A percentile compares a stretch with the other conserved stretches of the same genome.
These are phyloP conservation scores for Helianthus tuberosus DNA, from an alignment of 129 eudicot genomes.

Conservation along the genomic window DNA sequence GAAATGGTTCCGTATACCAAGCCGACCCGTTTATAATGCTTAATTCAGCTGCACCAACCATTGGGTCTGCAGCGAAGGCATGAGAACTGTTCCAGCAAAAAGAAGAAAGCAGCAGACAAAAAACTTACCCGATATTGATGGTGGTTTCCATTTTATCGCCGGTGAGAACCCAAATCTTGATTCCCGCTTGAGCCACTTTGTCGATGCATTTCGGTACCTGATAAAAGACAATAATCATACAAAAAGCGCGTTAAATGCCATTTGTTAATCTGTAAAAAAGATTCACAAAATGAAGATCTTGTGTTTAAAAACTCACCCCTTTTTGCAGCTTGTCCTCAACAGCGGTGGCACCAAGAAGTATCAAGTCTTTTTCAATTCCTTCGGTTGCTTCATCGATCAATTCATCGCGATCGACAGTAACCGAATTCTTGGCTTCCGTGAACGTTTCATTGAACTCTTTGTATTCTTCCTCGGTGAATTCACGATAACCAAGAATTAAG, in stretches of 20 bases:
- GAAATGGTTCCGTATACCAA: too few species aligned
- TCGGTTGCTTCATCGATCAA: conserved; percentile 70
- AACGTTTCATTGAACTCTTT: conserved; percentile 59
- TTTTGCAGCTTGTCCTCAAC: conserved; percentile 96
- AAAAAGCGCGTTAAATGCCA: conserved; percentile 3
- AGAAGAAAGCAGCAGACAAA: background rate
- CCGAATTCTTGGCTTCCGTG: conserved; percentile 67
- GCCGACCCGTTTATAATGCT: too few species aligned
- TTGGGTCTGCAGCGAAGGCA: too few species aligned
- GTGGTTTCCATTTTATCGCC: conserved; percentile 99
- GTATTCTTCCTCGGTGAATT: conserved; percentile 70
- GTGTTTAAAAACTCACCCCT: conserved; percentile 53
- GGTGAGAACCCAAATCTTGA: conserved; percentile 93
- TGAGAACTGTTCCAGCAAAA: too few species aligned
- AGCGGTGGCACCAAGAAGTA: conserved; percentile 97
- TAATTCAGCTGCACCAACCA: too few species aligned
- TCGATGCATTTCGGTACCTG: conserved; percentile 97
- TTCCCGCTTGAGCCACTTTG: conserved; percentile 98
- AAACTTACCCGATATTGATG: conserved; percentile 79
- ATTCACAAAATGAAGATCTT: conserved; percentile 7
- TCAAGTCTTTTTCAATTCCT: conserved; percentile 72
- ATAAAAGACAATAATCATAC: background rate
- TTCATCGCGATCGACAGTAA: conserved; percentile 77
- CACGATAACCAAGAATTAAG: conserved; percentile 76
- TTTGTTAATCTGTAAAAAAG: background rate